A percentile compares a stretch with the other conserved stretches of the same genome.
These are phyloP conservation scores for Rubia tinctorum DNA, from an alignment of 305 asterid genomes.

Conservation along the genomic window DNA sequence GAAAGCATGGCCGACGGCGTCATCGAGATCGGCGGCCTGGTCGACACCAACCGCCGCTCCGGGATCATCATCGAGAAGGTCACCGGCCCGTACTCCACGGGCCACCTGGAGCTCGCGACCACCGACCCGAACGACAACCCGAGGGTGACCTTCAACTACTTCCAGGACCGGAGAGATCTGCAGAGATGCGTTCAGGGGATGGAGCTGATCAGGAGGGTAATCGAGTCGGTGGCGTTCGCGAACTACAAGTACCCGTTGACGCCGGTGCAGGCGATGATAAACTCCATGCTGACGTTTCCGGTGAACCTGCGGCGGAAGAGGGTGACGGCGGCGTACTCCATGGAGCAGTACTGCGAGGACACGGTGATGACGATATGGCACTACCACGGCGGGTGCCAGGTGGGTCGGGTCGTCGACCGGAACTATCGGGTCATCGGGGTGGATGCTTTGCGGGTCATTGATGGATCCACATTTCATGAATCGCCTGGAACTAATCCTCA, in stretches of 20 bases:
- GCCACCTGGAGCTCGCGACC: slow-evolving; percentile 52
- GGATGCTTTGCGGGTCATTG: slow-evolving; percentile 62
- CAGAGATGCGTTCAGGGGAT: slow-evolving; percentile 65
- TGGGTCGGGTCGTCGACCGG: slow-evolving; percentile 53
- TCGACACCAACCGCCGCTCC: slow-evolving; percentile 19
- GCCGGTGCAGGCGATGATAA: slow-evolving; percentile 34
- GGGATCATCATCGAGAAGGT: slow-evolving; percentile 60
- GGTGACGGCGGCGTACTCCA: slow-evolving; percentile 32
- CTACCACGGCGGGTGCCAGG: slow-evolving; percentile 84
- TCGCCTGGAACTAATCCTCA: slow-evolving; percentile 93
- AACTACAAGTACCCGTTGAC: slow-evolving; percentile 39
- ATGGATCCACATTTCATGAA: slow-evolving; percentile 59
- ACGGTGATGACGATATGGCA: slow-evolving; percentile 90
- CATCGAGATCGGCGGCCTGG: slow-evolving; percentile 9
- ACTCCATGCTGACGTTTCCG: slow-evolving; percentile 41
- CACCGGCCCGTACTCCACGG: slow-evolving; percentile 61
- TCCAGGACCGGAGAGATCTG: slow-evolving; percentile 59
- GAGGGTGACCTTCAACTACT: slow-evolving; percentile 70
- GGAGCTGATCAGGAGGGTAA: slow-evolving; percentile 37
- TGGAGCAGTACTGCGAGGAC: slow-evolving; percentile 70
- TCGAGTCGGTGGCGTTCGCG: slow-evolving; percentile 43
- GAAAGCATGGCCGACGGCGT: slow-evolving; percentile 13
- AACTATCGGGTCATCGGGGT: slow-evolving; percentile 55
- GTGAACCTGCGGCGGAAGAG: slow-evolving; percentile 47
- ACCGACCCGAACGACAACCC: slow-evolving; percentile 61